Percentiles rank a stretch among this genome's conserved stretches.
Conservation (phyloP, 2,329 filamentous ascomycete species). For the Penicillium sp. region DNA sequence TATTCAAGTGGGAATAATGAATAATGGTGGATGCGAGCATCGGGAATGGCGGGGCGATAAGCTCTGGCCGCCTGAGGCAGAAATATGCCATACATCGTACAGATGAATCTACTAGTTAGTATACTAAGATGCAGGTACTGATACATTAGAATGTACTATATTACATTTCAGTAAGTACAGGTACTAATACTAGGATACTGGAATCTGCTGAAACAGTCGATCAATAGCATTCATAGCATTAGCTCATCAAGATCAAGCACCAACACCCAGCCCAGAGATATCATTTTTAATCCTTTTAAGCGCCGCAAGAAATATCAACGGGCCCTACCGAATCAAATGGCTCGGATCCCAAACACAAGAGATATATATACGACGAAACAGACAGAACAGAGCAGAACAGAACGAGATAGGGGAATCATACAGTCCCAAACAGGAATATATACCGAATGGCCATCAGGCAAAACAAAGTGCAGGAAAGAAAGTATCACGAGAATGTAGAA, state of each 20-base stretch:
- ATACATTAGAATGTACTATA: too few relatives aligned
- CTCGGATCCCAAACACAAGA: slow-evolving; percentile 12
- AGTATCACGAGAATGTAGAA: background rate
- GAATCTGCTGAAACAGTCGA: too few relatives aligned
- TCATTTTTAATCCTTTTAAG: slow-evolving; percentile 28
- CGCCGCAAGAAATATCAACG: slow-evolving; percentile 27
- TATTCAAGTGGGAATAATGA: background rate
- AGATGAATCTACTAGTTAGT: background rate
- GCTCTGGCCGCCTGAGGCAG: background rate
- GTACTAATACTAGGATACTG: background rate
- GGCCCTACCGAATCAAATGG: slow-evolving; percentile 3
- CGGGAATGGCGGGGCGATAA: background rate
- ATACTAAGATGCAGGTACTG: background rate
- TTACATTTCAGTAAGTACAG: too few relatives aligned
- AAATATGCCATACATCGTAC: too few relatives aligned
- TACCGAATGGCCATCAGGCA: slow-evolving; percentile 6
- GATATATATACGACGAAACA: slow-evolving; percentile 20
- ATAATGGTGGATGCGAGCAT: too few relatives aligned
- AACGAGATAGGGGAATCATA: slow-evolving; percentile 22
- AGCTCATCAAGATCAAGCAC: slow-evolving; percentile 13
- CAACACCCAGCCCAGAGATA: slow-evolving; percentile 24
- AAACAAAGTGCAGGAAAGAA: background rate
- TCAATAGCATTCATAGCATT: slow-evolving; percentile 26
- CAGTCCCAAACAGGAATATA: slow-evolving; percentile 19
- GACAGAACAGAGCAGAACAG: slow-evolving; percentile 14